These are phyloP conservation scores for Begonia loranthoides DNA, from an alignment of 306 rosid species.

Conservation along the genomic window DNA sequence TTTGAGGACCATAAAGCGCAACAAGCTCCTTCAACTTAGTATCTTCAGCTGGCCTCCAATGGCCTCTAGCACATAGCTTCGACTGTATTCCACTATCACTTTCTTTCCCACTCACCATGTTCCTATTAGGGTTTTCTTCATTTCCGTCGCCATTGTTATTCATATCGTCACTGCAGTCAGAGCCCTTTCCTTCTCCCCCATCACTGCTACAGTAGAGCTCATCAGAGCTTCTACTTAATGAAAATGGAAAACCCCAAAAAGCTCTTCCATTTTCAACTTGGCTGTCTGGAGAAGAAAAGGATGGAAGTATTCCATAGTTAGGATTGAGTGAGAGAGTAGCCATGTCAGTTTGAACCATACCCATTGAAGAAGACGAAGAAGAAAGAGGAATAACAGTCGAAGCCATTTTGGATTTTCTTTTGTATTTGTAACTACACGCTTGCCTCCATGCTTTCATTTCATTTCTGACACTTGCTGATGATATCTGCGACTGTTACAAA, in stretches of 20 bases:
- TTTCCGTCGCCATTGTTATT: slow-evolving; percentile 6
- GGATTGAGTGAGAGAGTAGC: slow-evolving; percentile 51
- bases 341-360: slow-evolving; percentile 52
- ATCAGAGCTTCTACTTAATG: slow-evolving; percentile 31
- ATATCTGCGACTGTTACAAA: slow-evolving; percentile 15
- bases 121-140: slow-evolving; percentile 29
- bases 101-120: slow-evolving; percentile 28
- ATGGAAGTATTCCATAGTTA: slow-evolving; percentile 26
- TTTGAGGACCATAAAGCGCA: slow-evolving; percentile 88
- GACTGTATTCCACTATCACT: slow-evolving; percentile 42
- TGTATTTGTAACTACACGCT: slow-evolving; percentile 14
- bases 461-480: slow-evolving; percentile 15
- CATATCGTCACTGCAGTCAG: slow-evolving; percentile 36
- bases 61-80: slow-evolving; percentile 87
- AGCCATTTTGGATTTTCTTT: slow-evolving; percentile 22
- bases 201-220: slow-evolving; percentile 21
- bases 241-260: slow-evolving; percentile 36
- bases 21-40: slow-evolving; percentile 89
- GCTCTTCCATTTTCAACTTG: slow-evolving; percentile 23
- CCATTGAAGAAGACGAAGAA: slow-evolving; percentile 21
- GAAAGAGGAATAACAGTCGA: background rate
- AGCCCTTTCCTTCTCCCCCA: slow-evolving; percentile 26
- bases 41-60: slow-evolving; percentile 99
- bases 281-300: slow-evolving; percentile 41
- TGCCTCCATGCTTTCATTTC: slow-evolving; percentile 37